phyloP scores from a whole-genome alignment of 495 filamentous ascomycete genomes.

The Melanomma pulvis-pyrius region DNA sequence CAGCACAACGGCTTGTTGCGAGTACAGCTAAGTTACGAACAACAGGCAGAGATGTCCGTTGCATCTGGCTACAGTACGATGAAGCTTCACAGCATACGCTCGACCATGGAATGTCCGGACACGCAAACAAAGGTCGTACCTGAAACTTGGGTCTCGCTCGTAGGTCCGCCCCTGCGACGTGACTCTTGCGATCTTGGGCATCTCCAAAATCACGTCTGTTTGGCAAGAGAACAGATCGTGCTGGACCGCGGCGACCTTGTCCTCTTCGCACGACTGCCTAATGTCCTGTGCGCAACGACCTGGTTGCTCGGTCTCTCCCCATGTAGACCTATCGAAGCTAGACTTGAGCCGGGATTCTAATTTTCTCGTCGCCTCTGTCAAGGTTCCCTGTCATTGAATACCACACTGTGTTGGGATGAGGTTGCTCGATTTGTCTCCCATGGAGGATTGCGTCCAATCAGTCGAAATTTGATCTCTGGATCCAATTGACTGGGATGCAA shows the following conservation, averaged over 20 bases:
- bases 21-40: not conserved
- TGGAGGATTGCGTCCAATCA: not conserved
- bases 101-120: not conserved
- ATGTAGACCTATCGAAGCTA: not conserved
- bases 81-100: not conserved
- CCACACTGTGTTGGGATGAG: not conserved
- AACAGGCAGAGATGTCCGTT: not conserved
- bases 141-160: not conserved
- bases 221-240: not conserved
- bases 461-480: not conserved
- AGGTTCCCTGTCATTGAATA: not conserved
- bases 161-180: not conserved
- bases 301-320: slow-evolving; percentile 2
- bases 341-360: not conserved
- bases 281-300: not conserved
- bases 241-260: not conserved
- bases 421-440: not conserved
- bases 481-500: slow-evolving; percentile 3
- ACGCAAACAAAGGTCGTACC: not conserved
- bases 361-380: not conserved
- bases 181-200: not conserved
- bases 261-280: no score
- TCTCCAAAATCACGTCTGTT: not conserved
- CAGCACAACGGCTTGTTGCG: not conserved
- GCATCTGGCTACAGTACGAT: not conserved